A percentile compares a stretch with the other conserved stretches of the same genome.
Conservation (phyloP, 2,329 filamentous ascomycete species). For the Fulvia fulva region DNA sequence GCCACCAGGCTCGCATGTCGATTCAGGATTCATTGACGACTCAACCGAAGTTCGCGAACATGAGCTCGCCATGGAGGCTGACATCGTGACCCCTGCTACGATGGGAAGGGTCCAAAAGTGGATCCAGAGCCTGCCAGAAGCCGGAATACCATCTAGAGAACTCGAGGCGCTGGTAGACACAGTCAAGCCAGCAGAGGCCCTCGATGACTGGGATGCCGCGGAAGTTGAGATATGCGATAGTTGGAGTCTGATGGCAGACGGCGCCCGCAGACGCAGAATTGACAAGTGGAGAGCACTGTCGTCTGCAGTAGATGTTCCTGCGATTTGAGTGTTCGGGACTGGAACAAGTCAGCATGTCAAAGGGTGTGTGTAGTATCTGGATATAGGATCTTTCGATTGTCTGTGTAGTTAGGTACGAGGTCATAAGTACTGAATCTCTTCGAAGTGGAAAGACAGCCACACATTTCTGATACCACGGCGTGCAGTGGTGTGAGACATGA, state of each 20-base stretch:
- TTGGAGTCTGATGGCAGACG: not conserved
- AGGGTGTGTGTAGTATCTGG: too few relatives aligned
- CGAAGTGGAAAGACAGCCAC: too few relatives aligned
- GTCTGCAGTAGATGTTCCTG: not conserved
- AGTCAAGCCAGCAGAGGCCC: not conserved
- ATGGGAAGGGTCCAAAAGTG: not conserved
- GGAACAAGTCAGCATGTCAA: too few relatives aligned
- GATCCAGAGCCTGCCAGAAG: conserved; percentile 4
- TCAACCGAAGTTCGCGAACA: conserved; percentile 16
- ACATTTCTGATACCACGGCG: too few relatives aligned
- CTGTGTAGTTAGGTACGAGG: too few relatives aligned
- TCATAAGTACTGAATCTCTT: too few relatives aligned
- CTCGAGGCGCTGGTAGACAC: not conserved
- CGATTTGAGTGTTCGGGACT: too few relatives aligned
- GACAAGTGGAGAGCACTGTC: not conserved
- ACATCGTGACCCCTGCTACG: conserved; percentile 1
- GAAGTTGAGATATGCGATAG: conserved; percentile 20
- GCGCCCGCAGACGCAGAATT: not conserved
- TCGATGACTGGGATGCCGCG: conserved; percentile 11
- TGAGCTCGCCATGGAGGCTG: conserved; percentile 7
- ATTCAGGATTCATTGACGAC: conserved; percentile 17
- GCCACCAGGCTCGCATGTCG: conserved; percentile 6
- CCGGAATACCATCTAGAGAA: not conserved
- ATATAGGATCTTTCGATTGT: too few relatives aligned
- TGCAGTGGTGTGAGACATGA: too few relatives aligned